These are phyloP conservation scores for Trichosporon sp. DNA, from an alignment of 1,284 basidiomycete species.

Conservation along the genomic window DNA sequence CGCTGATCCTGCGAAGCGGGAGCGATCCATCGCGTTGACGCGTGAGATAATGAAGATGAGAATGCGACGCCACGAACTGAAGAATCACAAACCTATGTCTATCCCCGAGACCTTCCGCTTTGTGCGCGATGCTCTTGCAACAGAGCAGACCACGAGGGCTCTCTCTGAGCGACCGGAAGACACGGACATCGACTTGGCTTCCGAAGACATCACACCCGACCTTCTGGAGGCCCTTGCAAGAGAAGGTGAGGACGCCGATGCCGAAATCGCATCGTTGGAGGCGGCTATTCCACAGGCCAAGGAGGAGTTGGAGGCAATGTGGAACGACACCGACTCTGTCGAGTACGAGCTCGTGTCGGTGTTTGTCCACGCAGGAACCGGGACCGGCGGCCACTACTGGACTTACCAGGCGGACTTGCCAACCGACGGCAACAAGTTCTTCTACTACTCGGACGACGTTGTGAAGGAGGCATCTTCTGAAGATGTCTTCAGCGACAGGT, in stretches of 20 bases:
- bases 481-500: constrained; percentile 41
- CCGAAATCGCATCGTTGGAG: constrained; percentile 63
- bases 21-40: constrained; percentile 64
- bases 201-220: constrained; percentile 14
- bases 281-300: constrained; percentile 57
- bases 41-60: constrained; percentile 59
- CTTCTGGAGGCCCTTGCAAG: constrained; percentile 40
- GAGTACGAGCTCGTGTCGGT: constrained; percentile 91
- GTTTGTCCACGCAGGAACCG: constrained; percentile 86
- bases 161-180: constrained; percentile 4
- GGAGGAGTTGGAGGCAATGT: constrained; percentile 65
- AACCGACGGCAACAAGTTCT: constrained; percentile 64
- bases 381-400: constrained; percentile 47
- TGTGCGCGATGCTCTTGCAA: constrained; percentile 24
- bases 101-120: constrained; percentile 32
- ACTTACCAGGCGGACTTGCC: constrained; percentile 46
- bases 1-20: constrained; percentile 64
- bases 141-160: constrained; percentile 39
- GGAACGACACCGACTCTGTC: constrained; percentile 62
- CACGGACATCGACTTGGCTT: neutral
- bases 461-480: constrained; percentile 52
- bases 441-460: constrained; percentile 89
- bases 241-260: constrained; percentile 56
- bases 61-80: constrained; percentile 62
- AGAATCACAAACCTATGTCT: constrained; percentile 49